Evolutionary conservation across 441 rosid genomes (phyloP).

Genomic region (Gossypium schwendimanii): DNA sequence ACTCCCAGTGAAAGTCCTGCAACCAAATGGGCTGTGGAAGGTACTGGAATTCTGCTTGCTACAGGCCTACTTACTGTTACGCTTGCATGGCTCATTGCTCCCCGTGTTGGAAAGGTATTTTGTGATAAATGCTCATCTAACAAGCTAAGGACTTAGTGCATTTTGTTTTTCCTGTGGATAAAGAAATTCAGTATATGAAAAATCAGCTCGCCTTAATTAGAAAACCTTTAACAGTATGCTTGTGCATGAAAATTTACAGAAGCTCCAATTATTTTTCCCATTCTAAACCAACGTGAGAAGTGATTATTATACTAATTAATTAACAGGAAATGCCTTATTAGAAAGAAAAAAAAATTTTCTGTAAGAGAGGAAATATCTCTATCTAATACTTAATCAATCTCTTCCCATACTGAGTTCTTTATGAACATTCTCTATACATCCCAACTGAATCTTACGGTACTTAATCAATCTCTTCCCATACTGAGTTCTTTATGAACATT

Average conservation of each 20-base stretch:
- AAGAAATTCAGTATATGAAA: not conserved
- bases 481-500: not conserved
- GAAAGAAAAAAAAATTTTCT: not conserved
- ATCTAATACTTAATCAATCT: not conserved
- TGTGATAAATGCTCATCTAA: not conserved
- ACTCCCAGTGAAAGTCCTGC: constrained; percentile 55
- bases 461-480: not conserved
- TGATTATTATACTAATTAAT: not conserved
- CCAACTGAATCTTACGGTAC: not conserved
- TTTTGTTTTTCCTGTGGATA: not conserved
- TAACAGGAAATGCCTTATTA: not conserved
- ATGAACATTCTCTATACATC: not conserved
- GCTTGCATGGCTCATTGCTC: constrained; percentile 92
- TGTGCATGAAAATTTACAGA: constrained; percentile 2
- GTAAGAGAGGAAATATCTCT: not conserved
- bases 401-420: not conserved
- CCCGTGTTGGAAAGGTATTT: constrained; percentile 84
- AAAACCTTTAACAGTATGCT: not conserved
- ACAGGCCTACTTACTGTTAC: constrained; percentile 83
- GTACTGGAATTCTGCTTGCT: constrained; percentile 85
- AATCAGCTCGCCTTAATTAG: not conserved
- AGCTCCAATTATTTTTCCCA: not conserved
- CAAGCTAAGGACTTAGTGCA: not conserved
- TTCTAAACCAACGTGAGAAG: not conserved
- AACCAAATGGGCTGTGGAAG: constrained; percentile 92